phyloP scores from a whole-genome alignment of 139 green algal species.

The Auxenochlorella pyrenoidosa region DNA sequence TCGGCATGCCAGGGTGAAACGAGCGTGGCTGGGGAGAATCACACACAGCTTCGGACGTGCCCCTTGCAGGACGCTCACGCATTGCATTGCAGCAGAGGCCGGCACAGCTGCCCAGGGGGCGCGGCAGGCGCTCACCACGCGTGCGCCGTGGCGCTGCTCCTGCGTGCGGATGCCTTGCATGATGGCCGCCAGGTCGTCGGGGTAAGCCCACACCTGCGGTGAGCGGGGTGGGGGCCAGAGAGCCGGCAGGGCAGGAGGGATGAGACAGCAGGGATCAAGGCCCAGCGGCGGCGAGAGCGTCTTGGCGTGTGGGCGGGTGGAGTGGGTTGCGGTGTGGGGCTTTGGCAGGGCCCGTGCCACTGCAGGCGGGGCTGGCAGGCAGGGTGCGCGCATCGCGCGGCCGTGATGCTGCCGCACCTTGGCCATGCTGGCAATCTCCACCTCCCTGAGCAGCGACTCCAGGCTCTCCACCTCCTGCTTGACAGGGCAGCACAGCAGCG shows the following conservation, averaged over 20 bases:
- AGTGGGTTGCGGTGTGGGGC: too few species aligned
- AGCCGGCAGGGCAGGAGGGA: not conserved
- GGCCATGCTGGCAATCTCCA: constrained; percentile 59
- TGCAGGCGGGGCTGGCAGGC: too few species aligned
- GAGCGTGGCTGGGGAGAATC: too few species aligned
- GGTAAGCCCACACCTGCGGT: constrained; percentile 55
- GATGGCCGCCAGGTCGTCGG: constrained; percentile 59
- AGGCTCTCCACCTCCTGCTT: constrained; percentile 39
- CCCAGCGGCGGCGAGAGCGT: too few species aligned
- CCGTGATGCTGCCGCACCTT: constrained; percentile 33
- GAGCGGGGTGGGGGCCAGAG: not conserved
- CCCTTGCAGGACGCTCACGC: too few species aligned
- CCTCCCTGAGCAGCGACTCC: constrained; percentile 32
- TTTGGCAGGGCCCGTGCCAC: too few species aligned
- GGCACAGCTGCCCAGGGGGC: not conserved
- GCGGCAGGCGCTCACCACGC: not conserved
- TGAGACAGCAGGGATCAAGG: not conserved
- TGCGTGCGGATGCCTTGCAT: constrained; percentile 33
- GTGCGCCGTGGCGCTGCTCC: not conserved
- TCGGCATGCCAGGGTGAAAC: too few species aligned
- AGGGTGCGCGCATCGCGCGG: not conserved
- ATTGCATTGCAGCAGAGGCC: too few species aligned
- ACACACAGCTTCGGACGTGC: too few species aligned
- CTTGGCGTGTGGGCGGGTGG: too few species aligned
- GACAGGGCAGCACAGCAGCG: too few species aligned